Evolutionary conservation across 2,329 filamentous ascomycete genomes (phyloP), one percentile per base, ranked within the genome.

Genomic region (Diplodia mutila): DNA sequence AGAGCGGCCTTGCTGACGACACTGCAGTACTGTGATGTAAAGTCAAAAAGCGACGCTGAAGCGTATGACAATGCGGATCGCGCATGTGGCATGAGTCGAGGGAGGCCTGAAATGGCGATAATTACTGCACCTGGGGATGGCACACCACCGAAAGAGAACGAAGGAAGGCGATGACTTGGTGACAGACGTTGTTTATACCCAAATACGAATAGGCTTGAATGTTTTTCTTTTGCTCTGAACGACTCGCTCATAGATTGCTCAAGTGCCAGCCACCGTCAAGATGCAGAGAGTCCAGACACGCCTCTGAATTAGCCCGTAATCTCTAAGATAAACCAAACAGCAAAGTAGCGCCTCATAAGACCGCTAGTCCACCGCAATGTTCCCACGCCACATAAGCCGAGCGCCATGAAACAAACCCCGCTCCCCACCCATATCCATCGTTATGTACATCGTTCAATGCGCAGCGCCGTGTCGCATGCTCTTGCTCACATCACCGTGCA

Each of bases 401-500:
- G 8, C 18, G 18, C 42, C 42, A 18, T 46, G 42, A 29, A 18
- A 29, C 5, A 37, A 54, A 34, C 29, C 21, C 18, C 52, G 4
- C n/a, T 32, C 52, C n/a, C 27, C 39, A 8, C 39, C 34, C 42
- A 32, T 21, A 12, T 34, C 25, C 32, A 21, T 23, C 27, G 14
- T 37, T n/a, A 32, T 54, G 18, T 46, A n/a, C n/a, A 21, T 46
- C 18, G 42, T 46, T 46, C 42, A 5, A 46, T 11, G 18, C n/a
- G n/a, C n/a, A 46, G 42, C 21, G 8, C 9, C 4, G 18, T 21
- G 8, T 21, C 27, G 25, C 34, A 9, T 9, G 34, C 7, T 11
- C 27, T 18, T 12, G 29, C 42, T 61, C 49, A 79, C 76, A 79
- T 79, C 61, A 78, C 76, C 0, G 75, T 77, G 69, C 77, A 79